Evolutionary conservation across 441 rosid genomes (phyloP).

Genomic region (Gossypium trilobum): DNA sequence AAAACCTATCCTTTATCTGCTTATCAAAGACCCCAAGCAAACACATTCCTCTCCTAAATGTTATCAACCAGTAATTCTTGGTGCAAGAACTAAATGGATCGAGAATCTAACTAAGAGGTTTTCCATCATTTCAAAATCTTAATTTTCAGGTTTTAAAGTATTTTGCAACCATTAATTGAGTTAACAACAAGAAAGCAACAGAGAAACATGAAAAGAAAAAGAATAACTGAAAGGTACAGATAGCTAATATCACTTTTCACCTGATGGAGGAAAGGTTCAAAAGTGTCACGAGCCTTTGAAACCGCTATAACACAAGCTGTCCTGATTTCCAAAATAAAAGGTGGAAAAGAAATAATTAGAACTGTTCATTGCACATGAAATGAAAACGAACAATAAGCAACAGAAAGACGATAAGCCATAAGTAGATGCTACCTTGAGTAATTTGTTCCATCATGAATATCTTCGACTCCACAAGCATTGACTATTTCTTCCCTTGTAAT

Average conservation of each 20-base stretch:
- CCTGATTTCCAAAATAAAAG: conserved; percentile 35
- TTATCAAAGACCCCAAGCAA: conserved; percentile 4
- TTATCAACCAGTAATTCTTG: neutral
- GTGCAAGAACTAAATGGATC: neutral
- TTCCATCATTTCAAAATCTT: neutral
- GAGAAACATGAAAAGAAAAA: neutral
- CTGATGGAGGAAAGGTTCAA: conserved; percentile 95
- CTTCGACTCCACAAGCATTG: conserved; percentile 96
- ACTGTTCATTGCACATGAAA: neutral
- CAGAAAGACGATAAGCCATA: conserved; percentile 9
- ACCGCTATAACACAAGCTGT: conserved; percentile 97
- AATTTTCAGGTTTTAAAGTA: neutral
- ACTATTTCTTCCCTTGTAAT: conserved; percentile 92
- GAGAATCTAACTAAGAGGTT: neutral
- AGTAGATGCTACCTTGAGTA: conserved; percentile 61
- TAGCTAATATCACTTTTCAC: conserved; percentile 23
- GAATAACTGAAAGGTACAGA: neutral
- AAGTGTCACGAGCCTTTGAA: conserved; percentile 89
- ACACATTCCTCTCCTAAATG: neutral
- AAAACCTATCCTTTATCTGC: conserved; percentile 5
- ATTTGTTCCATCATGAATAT: conserved; percentile 94
- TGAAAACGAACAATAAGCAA: conserved; percentile 4
- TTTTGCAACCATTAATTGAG: neutral
- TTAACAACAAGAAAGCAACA: conserved; percentile 6
- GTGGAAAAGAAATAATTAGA: neutral